Evolutionary conservation across 192 early-diverging fungal genomes (phyloP).

Genomic region (Backusella australiensis): DNA sequence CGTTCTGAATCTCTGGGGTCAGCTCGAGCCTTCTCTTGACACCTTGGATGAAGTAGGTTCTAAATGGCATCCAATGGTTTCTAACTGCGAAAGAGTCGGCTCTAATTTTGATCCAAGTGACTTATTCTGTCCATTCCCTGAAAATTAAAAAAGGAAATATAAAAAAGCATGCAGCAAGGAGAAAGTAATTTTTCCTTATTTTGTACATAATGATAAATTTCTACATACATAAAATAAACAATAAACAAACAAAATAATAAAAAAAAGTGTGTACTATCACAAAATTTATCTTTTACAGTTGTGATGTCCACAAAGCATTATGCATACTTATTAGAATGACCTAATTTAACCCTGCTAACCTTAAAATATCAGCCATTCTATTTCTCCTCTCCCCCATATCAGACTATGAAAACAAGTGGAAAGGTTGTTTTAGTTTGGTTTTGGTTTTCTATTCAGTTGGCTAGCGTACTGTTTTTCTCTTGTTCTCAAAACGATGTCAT

Average conservation of each 20-base stretch:
- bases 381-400: not conserved
- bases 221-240: not conserved
- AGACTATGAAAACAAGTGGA: not conserved
- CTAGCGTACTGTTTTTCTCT: too few relatives aligned
- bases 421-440: not conserved
- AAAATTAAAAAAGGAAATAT: not conserved
- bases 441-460: too few relatives aligned
- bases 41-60: slow-evolving; percentile 32
- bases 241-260: not conserved
- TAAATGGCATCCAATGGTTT: slow-evolving; percentile 38
- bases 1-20: slow-evolving; percentile 46
- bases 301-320: too few relatives aligned
- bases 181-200: not conserved
- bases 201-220: not conserved
- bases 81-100: slow-evolving; percentile 17
- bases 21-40: not conserved
- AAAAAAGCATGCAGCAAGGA: not conserved
- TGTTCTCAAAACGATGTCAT: too few relatives aligned
- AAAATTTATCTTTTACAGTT: too few relatives aligned
- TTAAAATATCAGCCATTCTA: too few relatives aligned
- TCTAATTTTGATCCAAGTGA: slow-evolving; percentile 32
- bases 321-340: too few relatives aligned
- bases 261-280: too few relatives aligned
- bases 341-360: too few relatives aligned
- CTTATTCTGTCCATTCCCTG: slow-evolving; percentile 33